These are phyloP conservation scores for Lasiodiplodia gonubiensis DNA, from an alignment of 2,329 filamentous ascomycete genomes.

Conservation along the genomic window DNA sequence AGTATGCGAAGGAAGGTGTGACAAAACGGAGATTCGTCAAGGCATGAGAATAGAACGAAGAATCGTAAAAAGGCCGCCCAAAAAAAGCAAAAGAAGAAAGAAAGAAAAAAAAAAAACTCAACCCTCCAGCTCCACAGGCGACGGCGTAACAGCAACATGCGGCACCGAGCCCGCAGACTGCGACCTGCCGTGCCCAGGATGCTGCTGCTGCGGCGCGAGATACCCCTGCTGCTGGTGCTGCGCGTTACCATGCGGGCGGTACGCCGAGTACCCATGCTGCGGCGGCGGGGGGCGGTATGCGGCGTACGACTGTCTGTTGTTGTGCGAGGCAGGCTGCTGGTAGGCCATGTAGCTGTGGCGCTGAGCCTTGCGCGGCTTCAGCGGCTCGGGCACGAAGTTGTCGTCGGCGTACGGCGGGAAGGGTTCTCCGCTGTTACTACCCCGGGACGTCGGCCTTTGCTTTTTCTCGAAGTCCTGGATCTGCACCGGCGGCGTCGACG, in stretches of 20 bases:
- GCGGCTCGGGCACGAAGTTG: background rate
- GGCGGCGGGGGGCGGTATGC: conserved; percentile 11
- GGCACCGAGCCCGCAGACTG: background rate
- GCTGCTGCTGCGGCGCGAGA: background rate
- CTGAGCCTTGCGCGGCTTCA: conserved; percentile 4
- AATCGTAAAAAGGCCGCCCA: too few relatives aligned
- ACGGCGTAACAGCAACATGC: background rate
- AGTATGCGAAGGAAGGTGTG: background rate
- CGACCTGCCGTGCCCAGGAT: background rate
- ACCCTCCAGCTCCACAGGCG: background rate
- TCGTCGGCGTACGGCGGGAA: background rate
- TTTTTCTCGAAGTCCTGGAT: background rate
- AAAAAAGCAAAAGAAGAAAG: too few relatives aligned
- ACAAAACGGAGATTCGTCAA: background rate
- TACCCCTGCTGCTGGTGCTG: background rate
- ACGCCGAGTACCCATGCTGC: background rate
- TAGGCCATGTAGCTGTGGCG: conserved; percentile 22
- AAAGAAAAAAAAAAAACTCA: background rate
- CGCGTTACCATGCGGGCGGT: background rate
- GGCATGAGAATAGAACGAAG: too few relatives aligned
- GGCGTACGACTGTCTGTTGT: background rate
- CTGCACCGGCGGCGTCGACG: too few relatives aligned
- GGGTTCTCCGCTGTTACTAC: background rate
- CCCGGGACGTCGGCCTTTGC: background rate
- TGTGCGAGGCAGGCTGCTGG: background rate